Percentiles rank a stretch among this genome's conserved stretches.
Conservation (phyloP, 305 asterid genomes). For the Fraxinus albicans region DNA sequence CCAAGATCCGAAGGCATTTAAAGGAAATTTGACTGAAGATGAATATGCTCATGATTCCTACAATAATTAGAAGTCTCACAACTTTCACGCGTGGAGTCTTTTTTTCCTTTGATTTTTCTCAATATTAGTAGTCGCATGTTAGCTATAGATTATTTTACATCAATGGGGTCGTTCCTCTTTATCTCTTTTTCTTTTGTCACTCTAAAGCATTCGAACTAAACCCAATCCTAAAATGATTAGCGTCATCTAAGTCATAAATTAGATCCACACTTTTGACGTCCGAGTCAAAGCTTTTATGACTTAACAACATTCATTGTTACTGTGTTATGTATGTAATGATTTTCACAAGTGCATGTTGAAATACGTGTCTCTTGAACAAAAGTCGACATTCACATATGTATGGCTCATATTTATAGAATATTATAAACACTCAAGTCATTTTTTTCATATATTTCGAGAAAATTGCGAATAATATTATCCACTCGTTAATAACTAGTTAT, state of each 20-base stretch:
- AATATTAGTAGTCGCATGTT: neutral
- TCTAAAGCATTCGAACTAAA: neutral
- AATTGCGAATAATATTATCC: too few relatives aligned
- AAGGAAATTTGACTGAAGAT: too few relatives aligned
- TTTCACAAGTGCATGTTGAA: neutral
- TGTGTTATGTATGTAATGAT: neutral
- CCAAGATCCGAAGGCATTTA: too few relatives aligned
- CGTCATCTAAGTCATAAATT: neutral
- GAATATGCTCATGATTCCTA: neutral
- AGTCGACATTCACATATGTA: neutral
- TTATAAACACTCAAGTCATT: too few relatives aligned
- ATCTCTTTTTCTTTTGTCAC: neutral
- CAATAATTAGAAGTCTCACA: neutral
- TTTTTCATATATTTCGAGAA: too few relatives aligned
- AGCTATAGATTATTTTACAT: neutral
- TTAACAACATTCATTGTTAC: neutral
- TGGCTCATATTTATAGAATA: too few relatives aligned
- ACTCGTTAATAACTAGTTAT: too few relatives aligned
- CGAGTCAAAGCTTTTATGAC: neutral
- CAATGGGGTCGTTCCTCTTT: neutral
- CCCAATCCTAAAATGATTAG: neutral
- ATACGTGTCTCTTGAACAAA: neutral
- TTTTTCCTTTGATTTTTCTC: neutral
- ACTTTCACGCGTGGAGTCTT: neutral
- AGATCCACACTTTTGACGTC: neutral